phyloP scores from a whole-genome alignment of 208 protist species.

The Strigomonas culicis region DNA sequence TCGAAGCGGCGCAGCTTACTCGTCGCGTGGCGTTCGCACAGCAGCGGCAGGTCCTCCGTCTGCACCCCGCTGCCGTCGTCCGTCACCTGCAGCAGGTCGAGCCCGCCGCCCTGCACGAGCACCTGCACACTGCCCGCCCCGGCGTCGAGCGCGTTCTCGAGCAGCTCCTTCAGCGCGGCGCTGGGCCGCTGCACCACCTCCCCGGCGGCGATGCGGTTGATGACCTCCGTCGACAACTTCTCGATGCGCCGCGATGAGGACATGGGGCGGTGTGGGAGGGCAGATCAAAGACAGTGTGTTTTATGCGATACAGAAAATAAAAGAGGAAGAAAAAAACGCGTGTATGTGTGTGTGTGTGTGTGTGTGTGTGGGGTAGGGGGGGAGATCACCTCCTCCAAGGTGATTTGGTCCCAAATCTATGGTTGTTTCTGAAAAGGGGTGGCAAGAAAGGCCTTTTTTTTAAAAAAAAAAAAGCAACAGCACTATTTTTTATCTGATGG shows the following conservation, averaged over 20 bases:
- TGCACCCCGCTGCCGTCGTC: conserved; percentile 98
- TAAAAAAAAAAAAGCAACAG: neutral
- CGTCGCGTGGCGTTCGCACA: conserved; percentile 98
- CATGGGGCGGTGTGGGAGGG: neutral
- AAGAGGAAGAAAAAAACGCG: neutral
- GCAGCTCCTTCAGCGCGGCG: conserved; percentile 97
- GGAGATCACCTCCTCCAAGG: no score
- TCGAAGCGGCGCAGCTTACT: conserved; percentile 91
- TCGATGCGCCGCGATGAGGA: conserved; percentile 70
- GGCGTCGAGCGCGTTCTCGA: conserved; percentile 98
- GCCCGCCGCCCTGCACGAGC: conserved; percentile 87
- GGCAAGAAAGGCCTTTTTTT: no score
- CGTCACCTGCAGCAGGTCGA: conserved; percentile 96
- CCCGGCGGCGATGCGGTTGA: conserved; percentile 98
- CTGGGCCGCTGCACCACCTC: conserved; percentile 98
- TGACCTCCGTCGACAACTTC: conserved; percentile 88
- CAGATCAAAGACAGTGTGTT: no score
- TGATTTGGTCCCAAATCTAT: no score
- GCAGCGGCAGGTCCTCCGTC: conserved; percentile 92
- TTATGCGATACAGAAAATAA: neutral
- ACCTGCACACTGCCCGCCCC: conserved; percentile 89
- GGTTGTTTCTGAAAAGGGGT: no score
- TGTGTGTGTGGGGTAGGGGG: no score
- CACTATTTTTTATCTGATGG: conserved; percentile 1
- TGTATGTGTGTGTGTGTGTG: neutral